phyloP scores from a whole-genome alignment of 495 filamentous ascomycete species.

The Neurospora tetraspora region DNA sequence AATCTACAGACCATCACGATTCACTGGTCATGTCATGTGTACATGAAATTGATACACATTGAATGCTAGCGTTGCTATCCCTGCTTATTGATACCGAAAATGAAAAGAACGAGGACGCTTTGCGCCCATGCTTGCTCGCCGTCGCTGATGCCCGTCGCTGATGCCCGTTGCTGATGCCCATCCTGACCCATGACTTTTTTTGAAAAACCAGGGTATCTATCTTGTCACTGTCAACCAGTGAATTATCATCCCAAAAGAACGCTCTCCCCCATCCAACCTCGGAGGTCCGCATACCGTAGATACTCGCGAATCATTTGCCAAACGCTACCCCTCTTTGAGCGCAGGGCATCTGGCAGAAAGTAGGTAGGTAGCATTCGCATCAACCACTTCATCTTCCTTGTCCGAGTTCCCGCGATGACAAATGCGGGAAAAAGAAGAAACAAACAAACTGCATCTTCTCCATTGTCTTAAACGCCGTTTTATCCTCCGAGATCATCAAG shows the following conservation, averaged over 20 bases:
- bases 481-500: constrained; percentile 4
- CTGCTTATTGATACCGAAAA: not conserved
- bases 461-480: not conserved
- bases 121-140: not conserved
- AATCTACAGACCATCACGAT: not conserved
- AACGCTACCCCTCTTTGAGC: too few relatives aligned
- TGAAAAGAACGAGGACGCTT: not conserved
- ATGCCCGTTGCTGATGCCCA: not conserved
- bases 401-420: too few relatives aligned
- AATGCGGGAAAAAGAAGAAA: too few relatives aligned
- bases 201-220: not conserved
- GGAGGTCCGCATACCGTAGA: too few relatives aligned
- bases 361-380: too few relatives aligned
- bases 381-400: too few relatives aligned
- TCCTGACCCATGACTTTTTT: not conserved
- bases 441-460: too few relatives aligned
- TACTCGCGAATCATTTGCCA: too few relatives aligned
- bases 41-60: not conserved
- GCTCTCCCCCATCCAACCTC: too few relatives aligned
- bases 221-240: not conserved
- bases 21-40: not conserved
- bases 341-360: too few relatives aligned
- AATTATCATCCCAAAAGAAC: not conserved
- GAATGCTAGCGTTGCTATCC: not conserved
- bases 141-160: not conserved